Evolutionary conservation across 495 filamentous ascomycete species (phyloP), one percentile per base, ranked within the genome.

Genomic region (Xeromyces bisporus): DNA sequence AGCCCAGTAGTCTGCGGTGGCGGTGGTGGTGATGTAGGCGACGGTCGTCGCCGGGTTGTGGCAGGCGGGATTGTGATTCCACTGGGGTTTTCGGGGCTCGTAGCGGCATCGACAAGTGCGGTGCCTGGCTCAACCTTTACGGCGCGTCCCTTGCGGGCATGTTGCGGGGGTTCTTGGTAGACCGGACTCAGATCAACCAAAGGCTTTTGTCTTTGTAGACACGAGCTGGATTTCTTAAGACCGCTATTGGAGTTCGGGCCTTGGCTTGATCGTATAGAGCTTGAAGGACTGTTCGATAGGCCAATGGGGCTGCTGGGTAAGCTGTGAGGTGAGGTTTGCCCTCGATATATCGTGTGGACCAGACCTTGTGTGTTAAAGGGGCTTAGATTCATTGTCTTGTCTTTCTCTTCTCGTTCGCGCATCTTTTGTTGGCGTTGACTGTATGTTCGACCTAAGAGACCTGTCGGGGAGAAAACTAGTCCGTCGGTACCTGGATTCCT

Each of bases 121-220:
- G 59, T 45, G 20, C 78, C 67, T 1, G 66, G 55, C 1, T 77
- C 69, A 1, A 76, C 67, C 5, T 56, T 56, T 24, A 82, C 67
- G 6, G 75, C 80, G 37, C 68, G 71, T 8, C 84, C 84, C 31
- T 72, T 74, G 20, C 67, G 62, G 0, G 58, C 42, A 43, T 75
- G 71, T 41, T 91, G 83, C 3, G 77, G 80, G 12, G 80, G 64
- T 36, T 83, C 80, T 26, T 66, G 62, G 45, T 78, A 82, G n/a
- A 63, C 56, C 0, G 82, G 77, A 0, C 73, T 80, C 12, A 89
- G 63, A 40, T 85, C 79, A 8, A 93, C 58, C 0, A 92, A 62
- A 1, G 85, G 77, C 42, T 69, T 75, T 7, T 60, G 62, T 34
- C 44, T 56, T 21, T 48, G 51, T 26, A 51, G 28, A 20, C n/a